phyloP scores from a whole-genome alignment of 1,139 yeast genomes.

The Pichia sp. region DNA sequence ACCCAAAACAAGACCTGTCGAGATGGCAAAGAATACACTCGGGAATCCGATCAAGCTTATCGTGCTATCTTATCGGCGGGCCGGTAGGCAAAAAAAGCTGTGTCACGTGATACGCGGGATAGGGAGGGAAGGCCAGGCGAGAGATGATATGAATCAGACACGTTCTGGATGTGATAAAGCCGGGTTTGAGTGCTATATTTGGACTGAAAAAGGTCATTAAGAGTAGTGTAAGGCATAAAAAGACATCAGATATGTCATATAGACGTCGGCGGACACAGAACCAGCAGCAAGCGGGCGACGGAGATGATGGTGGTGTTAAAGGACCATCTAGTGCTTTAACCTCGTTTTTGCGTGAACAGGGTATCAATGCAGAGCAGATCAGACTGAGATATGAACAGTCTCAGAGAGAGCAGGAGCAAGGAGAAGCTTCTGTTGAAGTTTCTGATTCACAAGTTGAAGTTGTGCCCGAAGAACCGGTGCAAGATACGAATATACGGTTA shows the following conservation, averaged over 20 bases:
- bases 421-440: conserved; percentile 1
- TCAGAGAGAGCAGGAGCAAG: conserved; percentile 22
- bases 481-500: conserved; percentile 1
- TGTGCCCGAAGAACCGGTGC: not conserved
- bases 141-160: too few species aligned
- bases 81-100: too few species aligned
- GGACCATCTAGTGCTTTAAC: conserved; percentile 81
- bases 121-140: too few species aligned
- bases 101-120: too few species aligned
- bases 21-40: too few species aligned
- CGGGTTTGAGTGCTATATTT: too few species aligned
- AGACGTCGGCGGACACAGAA: conserved; percentile 14
- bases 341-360: conserved; percentile 72
- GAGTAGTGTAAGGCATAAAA: not conserved
- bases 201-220: too few species aligned
- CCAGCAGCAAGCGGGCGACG: not conserved
- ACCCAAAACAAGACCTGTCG: too few species aligned
- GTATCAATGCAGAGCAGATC: conserved; percentile 78
- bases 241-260: conserved; percentile 18
- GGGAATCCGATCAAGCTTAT: too few species aligned
- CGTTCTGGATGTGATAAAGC: too few species aligned
- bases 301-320: conserved; percentile 40
- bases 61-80: too few species aligned
- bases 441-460: not conserved
- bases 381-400: conserved; percentile 49